Base-by-base conservation (phyloP, 306 rosid species). In the Albizia julibrissin region DNA sequence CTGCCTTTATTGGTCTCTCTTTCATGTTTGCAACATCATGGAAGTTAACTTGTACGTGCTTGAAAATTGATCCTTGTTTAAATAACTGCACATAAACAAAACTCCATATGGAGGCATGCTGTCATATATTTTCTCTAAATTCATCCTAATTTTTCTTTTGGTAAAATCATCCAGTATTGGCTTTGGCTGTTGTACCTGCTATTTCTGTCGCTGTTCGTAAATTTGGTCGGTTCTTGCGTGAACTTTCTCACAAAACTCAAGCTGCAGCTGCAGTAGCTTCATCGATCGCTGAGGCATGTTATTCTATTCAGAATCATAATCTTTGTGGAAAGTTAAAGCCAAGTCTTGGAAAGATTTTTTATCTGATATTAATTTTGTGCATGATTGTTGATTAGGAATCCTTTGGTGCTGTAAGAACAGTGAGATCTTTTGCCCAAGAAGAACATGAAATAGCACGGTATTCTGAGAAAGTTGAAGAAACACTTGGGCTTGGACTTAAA, bases 211-310 rank as follows among this genome's bases (percentile, higher is more conserved):
- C 93, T 81, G 97, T 90, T 68, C 88, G 87, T 54, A 84, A 88
- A 84, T 93, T 93, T 80, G 97, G 97, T 26, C 96, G 94, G 46
- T 93, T 78, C 82, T 83, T 93, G 80, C 93, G 96, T 67, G 97
- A 91, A 83, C 93, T 93, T 64, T 93, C 97, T 42, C 94, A 90
- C 78, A 86, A 83, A 85, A 93, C 94, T 86, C 97, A 91, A 86
- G 94, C 95, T 74, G 97, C 96, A 77, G 96, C 97, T 64, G 94
- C 96, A 70, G 74, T 85, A 72, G 91, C 96, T 86, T 86, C 97
- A 77, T 93, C 97, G 64, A 90, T 91, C 72, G 97, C 96, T 6
- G 96, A 93, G 90, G 97, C 87, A 81, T 76, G 85, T 42, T 69
- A 9, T 82, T 52, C 76, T 24, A 70, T 69, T 40, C 31, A 82